Evolutionary conservation across 257 asterid genomes (phyloP), one percentile per base, ranked within the genome.

Genomic region (Salvia rosmarinus): DNA sequence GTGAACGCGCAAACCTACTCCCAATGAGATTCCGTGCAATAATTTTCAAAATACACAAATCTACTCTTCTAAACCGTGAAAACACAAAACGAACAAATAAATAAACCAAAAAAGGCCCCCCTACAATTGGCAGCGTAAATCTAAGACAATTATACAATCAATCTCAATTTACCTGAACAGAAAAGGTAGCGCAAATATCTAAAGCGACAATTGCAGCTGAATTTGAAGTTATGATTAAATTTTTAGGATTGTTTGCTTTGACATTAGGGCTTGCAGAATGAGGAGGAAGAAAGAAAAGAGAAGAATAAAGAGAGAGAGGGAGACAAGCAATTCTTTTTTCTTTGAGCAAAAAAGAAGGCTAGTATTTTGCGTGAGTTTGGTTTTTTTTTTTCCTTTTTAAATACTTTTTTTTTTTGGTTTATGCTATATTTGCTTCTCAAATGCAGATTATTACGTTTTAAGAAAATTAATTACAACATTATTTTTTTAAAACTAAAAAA

Each of bases 191-290:
- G 62, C 78, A n/a, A 51, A 23, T 77, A 75, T 75, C 75, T 21
- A 34, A 2, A 16, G 2, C 13, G 61, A 42, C 37, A 16, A 63
- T 61, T 20, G 56, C 17, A 51, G 67, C 61, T 39, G 50, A 54
- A 79, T 75, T 55, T 65, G 68, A 60, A 58, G 62, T 37, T 17
- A 6, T 17, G 43, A 54, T 3, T 4, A 14, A 19, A 37, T 6
- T 43, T 16, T 12, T 70, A 20, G 54, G 3, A 59, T 9, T 50
- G 34, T 25, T 42, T 28, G 61, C 50, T 47, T 54, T 67, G 73
- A 47, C 56, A 35, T 72, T 76, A 72, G 84, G 81, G 79, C 73
- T 76, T 76, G 61, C 74, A 52, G 77, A 37, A 49, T 43, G 54
- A 30, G 16, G 43, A 55, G 43, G 40, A 62, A 44, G 54, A 21